phyloP scores from a whole-genome alignment of 768 basidiomycete genomes.

The Termitomyces sp. region DNA sequence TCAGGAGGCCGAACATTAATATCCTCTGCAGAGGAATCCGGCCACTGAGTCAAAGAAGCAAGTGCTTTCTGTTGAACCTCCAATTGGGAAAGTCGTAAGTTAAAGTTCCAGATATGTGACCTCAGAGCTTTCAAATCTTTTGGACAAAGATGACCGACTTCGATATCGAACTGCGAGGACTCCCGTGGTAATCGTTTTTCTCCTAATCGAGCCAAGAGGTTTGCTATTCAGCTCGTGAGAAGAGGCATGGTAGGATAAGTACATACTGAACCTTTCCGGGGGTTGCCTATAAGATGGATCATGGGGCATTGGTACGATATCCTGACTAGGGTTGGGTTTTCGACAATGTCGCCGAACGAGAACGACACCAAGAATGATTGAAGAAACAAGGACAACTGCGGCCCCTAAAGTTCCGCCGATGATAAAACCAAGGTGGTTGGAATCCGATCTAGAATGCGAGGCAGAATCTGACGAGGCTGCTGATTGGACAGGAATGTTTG shows the following conservation, averaged over 20 bases:
- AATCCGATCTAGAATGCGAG: not conserved
- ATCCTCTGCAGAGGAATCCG: not conserved
- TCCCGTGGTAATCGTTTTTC: not conserved
- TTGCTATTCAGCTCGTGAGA: not conserved
- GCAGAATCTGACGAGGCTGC: not conserved
- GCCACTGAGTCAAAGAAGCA: not conserved
- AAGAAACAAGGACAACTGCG: not conserved
- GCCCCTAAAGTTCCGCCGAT: conserved; percentile 4
- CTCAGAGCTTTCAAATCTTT: not conserved
- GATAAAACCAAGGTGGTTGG: not conserved
- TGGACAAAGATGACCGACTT: not conserved
- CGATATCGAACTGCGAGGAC: not conserved
- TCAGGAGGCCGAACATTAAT: not conserved
- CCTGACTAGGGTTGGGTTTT: not conserved
- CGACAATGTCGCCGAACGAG: not conserved
- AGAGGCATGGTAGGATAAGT: not conserved
- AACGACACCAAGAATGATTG: not conserved
- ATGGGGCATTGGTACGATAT: not conserved
- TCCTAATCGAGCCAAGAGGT: not conserved
- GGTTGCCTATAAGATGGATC: conserved; percentile 4
- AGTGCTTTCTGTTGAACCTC: conserved; percentile 5
- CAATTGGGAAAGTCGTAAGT: conserved; percentile 5
- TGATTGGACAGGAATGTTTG: conserved; percentile 3
- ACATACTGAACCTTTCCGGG: conserved; percentile 4
- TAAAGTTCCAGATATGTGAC: conserved; percentile 2